Base-by-base conservation (phyloP, 768 basidiomycete species). In the Paxillus ammoniavirescens region DNA sequence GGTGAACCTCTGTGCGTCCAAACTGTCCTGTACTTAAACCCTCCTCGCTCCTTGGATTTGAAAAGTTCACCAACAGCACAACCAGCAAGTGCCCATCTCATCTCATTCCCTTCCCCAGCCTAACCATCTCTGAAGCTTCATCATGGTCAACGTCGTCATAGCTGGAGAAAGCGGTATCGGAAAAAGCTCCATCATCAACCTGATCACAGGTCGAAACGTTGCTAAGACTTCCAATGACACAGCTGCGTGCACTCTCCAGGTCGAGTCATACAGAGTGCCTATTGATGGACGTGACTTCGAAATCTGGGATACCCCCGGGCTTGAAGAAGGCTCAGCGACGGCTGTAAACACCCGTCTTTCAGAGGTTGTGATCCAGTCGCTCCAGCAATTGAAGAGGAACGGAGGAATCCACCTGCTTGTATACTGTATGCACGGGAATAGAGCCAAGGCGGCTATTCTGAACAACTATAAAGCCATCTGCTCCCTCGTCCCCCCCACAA, bases 101-200 rank as follows among this genome's bases (percentile, higher is more conserved):
- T 12, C 28, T 30, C 33, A 15, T 45, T n/a, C 31, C 28, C 13
- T 23, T 18, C 36, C 6, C 5, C 17, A 14, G 17, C 35, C 54
- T 63, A n/a, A 60, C 4, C 28, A 10, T 41, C n/a, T 45, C 13
- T 8, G 62, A 42, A n/a, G 33, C 10, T 37, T 42, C 44, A 15
- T 13, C 13, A 21, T 35, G 33, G 61, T 59, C 63, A 67, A 65
- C 33, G 26, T 65, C 31, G 54, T 67, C 45, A 35, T 68, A 36
- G 53, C 30, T 42, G 66, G 66, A 12, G 65, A 67, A 56, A 58
- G 58, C 4, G 65, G 62, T 14, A 53, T 46, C 26, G 64, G 66
- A 37, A 63, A 68, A 37, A 67, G 66, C 5, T 68, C 61, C 14
- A 46, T 68, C 17, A 49, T 68, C 5, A 68, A 68, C 41, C 41